Base-by-base conservation (phyloP, 2,329 filamentous ascomycete genomes). In the Aspergillus chevalieri region DNA sequence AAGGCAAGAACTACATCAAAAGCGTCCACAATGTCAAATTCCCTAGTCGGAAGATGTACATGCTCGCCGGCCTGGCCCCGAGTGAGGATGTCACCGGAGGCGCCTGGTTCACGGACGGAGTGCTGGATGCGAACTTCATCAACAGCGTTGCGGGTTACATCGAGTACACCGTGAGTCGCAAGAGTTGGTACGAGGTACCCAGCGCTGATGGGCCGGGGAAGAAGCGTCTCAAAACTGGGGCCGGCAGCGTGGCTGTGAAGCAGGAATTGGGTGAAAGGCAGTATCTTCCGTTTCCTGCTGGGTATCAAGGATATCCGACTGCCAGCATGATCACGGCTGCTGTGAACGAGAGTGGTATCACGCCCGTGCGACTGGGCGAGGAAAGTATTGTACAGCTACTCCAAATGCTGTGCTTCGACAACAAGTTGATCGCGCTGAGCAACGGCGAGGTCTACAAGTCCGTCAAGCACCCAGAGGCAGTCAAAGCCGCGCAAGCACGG, bases 41-140 rank as follows among this genome's bases (percentile, higher is more conserved):
- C 64, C 89, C 89, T 24, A 87, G 85, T 57, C 87, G 93, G 66
- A 95, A 95, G 73, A 95, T 95, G 80, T 98, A 93, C 77, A 95
- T 98, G 79, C 85, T 95, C 63, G 83, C 85, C 47, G 85, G 85
- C 54, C 80, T 98, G 52, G 82, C 84, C 9, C 92, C 93, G 0
- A 89, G 86, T 47, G 91, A 96, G 54, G 87, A 93, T 53, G 88
- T 94, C 43, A 95, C 90, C 0, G 93, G 93, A 44, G 93, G 93
- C 1, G 87, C 89, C 7, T 98, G 92, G 89, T 96, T 93, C 68
- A 91, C 88, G 6, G 90, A 95, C 55, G 88, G 89, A 47, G 87
- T 91, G 56, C 79, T 97, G 10, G 93, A 98, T 69, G 85, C 87
- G 56, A 87, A 86, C 51, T 89, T 98, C 66, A 91, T 97, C 60